Conservation (phyloP, 768 basidiomycete genomes). For the Mycena olivaceomarginata region DNA sequence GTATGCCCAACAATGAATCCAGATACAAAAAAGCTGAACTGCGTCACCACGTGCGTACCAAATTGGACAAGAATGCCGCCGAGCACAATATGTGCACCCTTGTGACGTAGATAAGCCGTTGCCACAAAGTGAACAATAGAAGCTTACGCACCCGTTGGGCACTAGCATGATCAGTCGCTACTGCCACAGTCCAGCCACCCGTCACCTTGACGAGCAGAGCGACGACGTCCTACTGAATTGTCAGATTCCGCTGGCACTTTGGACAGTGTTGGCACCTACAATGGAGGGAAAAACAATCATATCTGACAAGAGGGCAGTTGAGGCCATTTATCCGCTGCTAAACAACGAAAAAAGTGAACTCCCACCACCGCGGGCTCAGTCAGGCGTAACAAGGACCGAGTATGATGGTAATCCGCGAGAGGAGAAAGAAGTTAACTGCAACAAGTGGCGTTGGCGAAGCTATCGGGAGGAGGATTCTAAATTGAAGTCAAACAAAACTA, state of each 20-base stretch:
- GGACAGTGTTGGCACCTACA: neutral
- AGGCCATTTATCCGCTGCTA: neutral
- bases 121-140: neutral
- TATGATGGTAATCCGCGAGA: too few relatives aligned
- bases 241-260: neutral
- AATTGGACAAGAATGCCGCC: too few relatives aligned
- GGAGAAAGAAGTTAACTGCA: too few relatives aligned
- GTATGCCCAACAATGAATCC: too few relatives aligned
- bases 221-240: neutral
- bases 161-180: neutral
- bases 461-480: too few relatives aligned
- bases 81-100: too few relatives aligned
- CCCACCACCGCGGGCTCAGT: neutral
- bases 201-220: too few relatives aligned
- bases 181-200: neutral
- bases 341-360: neutral
- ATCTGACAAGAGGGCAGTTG: neutral
- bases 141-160: constrained; percentile 1
- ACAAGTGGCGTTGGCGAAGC: too few relatives aligned
- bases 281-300: neutral
- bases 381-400: too few relatives aligned
- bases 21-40: too few relatives aligned
- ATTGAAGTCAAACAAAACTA: neutral
- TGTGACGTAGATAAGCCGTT: too few relatives aligned
- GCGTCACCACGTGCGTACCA: too few relatives aligned